Percentiles rank a stretch among this genome's conserved stretches.
Conservation (phyloP, 2,329 filamentous ascomycete species). For the Nannizzia gypsea region DNA sequence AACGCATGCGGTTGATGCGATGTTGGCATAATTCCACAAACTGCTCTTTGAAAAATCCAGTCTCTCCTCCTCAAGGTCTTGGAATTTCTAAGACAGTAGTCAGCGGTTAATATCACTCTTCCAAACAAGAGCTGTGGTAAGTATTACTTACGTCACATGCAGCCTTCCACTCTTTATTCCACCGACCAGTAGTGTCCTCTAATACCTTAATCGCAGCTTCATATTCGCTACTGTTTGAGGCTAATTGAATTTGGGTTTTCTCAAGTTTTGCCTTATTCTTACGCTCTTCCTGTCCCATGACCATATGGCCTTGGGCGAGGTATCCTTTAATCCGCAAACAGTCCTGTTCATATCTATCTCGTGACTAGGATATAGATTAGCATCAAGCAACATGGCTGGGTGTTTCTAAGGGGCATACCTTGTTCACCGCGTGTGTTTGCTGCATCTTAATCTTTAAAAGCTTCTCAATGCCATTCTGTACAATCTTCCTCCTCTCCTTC, state of each 20-base stretch:
- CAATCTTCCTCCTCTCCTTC: conserved; percentile 93
- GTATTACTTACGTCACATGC: conserved; percentile 58
- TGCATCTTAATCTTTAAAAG: conserved; percentile 84
- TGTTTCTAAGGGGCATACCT: conserved; percentile 45
- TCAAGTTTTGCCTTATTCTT: conserved; percentile 98
- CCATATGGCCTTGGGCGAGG: conserved; percentile 96
- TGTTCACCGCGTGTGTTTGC: conserved; percentile 83
- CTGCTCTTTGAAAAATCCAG: conserved; percentile 97
- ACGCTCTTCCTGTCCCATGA: conserved; percentile 97
- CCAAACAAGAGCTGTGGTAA: background rate
- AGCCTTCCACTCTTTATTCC: conserved; percentile 97
- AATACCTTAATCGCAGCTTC: conserved; percentile 84
- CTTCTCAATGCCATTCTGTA: conserved; percentile 89
- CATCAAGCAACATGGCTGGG: background rate
- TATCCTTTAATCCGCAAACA: conserved; percentile 98
- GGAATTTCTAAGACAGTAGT: conserved; percentile 60
- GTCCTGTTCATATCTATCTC: conserved; percentile 93
- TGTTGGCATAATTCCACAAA: conserved; percentile 95
- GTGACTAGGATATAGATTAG: conserved; percentile 43
- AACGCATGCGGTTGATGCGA: conserved; percentile 92
- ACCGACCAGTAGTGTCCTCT: conserved; percentile 86
- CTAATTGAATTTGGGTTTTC: conserved; percentile 94
- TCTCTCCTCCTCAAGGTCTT: conserved; percentile 93
- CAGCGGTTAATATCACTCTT: too few relatives aligned
- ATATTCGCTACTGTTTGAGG: conserved; percentile 83